Conservation (phyloP, 1,284 basidiomycete genomes). For the Athelia psychrophila region DNA sequence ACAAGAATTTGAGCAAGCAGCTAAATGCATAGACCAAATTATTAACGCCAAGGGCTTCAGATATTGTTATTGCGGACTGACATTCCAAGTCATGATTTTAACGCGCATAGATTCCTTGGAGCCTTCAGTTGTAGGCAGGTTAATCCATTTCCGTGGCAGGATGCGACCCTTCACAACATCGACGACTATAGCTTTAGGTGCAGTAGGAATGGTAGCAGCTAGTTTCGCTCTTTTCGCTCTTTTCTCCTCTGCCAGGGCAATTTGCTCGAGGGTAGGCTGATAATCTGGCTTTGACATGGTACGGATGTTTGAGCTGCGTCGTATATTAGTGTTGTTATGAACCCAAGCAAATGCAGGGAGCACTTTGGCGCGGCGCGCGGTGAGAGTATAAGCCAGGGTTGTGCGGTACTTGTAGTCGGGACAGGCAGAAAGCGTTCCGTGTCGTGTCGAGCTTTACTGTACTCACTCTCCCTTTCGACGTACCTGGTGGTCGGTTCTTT, state of each 20-base stretch:
- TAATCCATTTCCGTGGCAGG: slow-evolving; percentile 52
- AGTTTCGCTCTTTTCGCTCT: slow-evolving; percentile 40
- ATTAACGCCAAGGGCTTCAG: slow-evolving; percentile 7
- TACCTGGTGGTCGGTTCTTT: too few species aligned
- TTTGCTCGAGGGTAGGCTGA: slow-evolving; percentile 50
- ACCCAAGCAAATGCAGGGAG: neutral
- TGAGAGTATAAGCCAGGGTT: too few species aligned
- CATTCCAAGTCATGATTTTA: slow-evolving; percentile 78
- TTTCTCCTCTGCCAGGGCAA: slow-evolving; percentile 50
- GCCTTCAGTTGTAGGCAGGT: slow-evolving; percentile 22
- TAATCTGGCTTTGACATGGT: slow-evolving; percentile 1
- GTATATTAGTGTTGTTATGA: too few species aligned
- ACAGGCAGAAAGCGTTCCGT: too few species aligned
- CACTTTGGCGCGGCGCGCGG: too few species aligned
- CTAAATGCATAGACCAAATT: slow-evolving; percentile 34
- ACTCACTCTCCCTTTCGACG: too few species aligned
- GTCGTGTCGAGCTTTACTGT: too few species aligned
- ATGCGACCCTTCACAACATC: slow-evolving; percentile 31
- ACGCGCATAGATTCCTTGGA: slow-evolving; percentile 23
- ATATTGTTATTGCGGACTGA: slow-evolving; percentile 36
- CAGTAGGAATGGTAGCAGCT: neutral
- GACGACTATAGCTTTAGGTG: slow-evolving; percentile 1
- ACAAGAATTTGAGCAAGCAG: slow-evolving; percentile 75
- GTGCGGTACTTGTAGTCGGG: too few species aligned
- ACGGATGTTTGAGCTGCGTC: neutral